These are phyloP conservation scores for Aspergillus carlsbadensis DNA, from an alignment of 495 filamentous ascomycete genomes.

Conservation along the genomic window DNA sequence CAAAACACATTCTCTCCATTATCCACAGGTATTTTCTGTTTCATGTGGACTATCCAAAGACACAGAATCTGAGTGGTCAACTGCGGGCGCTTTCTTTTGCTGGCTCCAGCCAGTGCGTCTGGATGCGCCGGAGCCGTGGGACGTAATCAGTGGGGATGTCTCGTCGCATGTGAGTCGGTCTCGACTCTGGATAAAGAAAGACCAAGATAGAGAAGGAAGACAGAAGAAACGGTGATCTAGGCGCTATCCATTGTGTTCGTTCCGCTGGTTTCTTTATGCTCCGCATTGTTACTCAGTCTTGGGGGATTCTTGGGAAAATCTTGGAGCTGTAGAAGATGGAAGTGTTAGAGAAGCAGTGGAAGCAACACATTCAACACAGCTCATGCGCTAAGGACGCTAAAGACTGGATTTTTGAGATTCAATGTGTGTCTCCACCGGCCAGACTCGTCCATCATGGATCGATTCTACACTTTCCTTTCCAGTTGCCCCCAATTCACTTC, in stretches of 20 bases:
- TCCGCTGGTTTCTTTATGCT: too few species aligned
- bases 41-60: too few species aligned
- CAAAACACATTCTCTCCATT: neutral
- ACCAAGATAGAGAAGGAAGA: neutral
- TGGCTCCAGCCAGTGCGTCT: neutral
- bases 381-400: neutral
- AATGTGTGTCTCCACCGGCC: slow-evolving; percentile 1
- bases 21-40: neutral
- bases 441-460: too few species aligned
- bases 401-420: neutral
- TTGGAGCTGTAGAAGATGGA: too few species aligned
- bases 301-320: too few species aligned
- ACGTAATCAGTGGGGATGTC: slow-evolving; percentile 5
- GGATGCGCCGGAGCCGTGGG: slow-evolving; percentile 5
- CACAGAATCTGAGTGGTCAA: too few species aligned
- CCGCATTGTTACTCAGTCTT: too few species aligned
- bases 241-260: too few species aligned
- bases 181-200: neutral
- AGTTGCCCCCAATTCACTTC: too few species aligned
- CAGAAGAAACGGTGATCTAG: neutral
- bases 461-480: too few species aligned
- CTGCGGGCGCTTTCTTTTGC: neutral
- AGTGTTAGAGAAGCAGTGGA: too few species aligned
- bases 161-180: neutral
- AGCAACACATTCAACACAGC: neutral